A percentile compares a stretch with the other conserved stretches of the same genome.
phyloP scores from a whole-genome alignment of 805 yeast species.

The Pichia phayaonensis region DNA sequence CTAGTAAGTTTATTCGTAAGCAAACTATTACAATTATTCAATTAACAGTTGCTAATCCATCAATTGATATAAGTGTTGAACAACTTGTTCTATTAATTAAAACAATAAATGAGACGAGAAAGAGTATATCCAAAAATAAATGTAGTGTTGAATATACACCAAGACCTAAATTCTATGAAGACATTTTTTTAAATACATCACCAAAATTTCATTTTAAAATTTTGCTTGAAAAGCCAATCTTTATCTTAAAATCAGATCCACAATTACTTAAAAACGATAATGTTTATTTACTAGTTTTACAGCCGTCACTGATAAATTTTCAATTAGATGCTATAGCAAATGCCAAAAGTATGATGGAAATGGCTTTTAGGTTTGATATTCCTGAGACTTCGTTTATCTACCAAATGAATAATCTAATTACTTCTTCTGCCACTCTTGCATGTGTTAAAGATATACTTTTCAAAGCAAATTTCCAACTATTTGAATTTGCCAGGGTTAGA shows the following conservation, averaged over 20 bases:
- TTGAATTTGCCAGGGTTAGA: not conserved
- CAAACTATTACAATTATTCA: constrained; percentile 29
- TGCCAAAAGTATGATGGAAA: not conserved
- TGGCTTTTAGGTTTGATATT: constrained; percentile 15
- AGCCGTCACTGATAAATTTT: constrained; percentile 18
- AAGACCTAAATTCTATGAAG: not conserved
- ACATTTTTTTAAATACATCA: constrained; percentile 3
- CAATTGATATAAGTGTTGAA: constrained; percentile 36
- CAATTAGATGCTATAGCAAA: constrained; percentile 12
- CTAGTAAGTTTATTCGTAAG: constrained; percentile 17
- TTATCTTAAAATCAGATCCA: constrained; percentile 18
- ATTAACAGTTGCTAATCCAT: constrained; percentile 36
- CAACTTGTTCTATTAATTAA: constrained; percentile 30
- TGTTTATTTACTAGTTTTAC: constrained; percentile 16
- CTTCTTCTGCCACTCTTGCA: constrained; percentile 3
- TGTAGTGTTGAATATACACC: not conserved
- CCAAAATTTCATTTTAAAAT: constrained; percentile 21
- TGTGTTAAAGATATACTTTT: constrained; percentile 14
- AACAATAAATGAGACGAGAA: not conserved
- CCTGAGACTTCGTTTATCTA: constrained; percentile 18
- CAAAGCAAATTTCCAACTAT: constrained; percentile 7
- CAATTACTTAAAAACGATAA: constrained; percentile 1
- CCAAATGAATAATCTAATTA: constrained; percentile 11
- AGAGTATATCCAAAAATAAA: too few relatives aligned
- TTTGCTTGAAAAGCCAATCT: constrained; percentile 23